Evolutionary conservation across 805 yeast species (phyloP).

Genomic region (Suhomyces vadensis): DNA sequence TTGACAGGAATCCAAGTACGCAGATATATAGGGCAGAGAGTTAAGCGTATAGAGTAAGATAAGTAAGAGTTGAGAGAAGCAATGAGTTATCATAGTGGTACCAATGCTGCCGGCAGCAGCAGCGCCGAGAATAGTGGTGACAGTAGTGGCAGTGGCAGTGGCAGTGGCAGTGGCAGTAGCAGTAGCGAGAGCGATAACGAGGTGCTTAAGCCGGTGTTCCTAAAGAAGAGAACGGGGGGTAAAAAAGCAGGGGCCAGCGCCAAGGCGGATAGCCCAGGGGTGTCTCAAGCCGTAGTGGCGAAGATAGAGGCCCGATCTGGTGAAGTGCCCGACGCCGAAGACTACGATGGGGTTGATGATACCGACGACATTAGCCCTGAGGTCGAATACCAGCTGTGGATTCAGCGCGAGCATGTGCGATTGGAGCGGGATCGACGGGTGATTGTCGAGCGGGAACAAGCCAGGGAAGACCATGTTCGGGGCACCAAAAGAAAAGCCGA

Average conservation of each 20-base stretch:
- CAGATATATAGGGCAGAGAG: too few relatives aligned
- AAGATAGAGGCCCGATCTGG: background rate
- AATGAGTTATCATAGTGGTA: background rate
- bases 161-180: background rate
- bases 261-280: background rate
- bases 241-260: background rate
- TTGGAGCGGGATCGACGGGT: slow-evolving; percentile 35
- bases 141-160: background rate
- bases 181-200: slow-evolving; percentile 8
- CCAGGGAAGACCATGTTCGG: slow-evolving; percentile 11
- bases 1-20: too few relatives aligned
- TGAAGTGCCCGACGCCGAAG: background rate
- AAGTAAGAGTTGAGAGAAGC: background rate
- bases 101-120: background rate
- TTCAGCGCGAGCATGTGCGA: slow-evolving; percentile 38
- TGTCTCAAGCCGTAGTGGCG: background rate
- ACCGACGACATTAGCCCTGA: slow-evolving; percentile 60
- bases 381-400: slow-evolving; percentile 43
- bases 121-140: background rate
- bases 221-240: slow-evolving; percentile 4
- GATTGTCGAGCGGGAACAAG: slow-evolving; percentile 12
- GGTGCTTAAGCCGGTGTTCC: slow-evolving; percentile 10
- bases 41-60: too few relatives aligned
- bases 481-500: background rate
- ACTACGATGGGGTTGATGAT: slow-evolving; percentile 46